These are phyloP conservation scores for Aspergillus oerlinghausenensis DNA, from an alignment of 2,329 filamentous ascomycete species.

Conservation along the genomic window DNA sequence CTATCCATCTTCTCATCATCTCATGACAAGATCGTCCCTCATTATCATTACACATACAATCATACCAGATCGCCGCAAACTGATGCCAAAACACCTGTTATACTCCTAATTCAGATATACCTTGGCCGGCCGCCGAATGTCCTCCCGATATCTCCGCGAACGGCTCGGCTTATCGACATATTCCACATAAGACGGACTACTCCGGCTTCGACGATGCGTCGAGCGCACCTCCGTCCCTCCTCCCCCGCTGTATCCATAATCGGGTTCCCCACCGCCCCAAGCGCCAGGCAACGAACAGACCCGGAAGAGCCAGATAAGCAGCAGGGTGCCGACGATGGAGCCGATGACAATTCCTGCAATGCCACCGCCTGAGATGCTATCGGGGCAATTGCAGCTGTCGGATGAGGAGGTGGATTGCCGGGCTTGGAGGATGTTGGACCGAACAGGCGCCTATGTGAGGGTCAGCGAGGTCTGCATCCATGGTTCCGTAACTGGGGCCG, in stretches of 20 bases:
- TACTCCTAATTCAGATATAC: conserved; percentile 27
- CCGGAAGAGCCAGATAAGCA: conserved; percentile 35
- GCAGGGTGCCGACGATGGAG: conserved; percentile 33
- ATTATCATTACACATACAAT: not conserved
- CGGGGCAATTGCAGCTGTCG: conserved; percentile 21
- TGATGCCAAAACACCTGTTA: no score
- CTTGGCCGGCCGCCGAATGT: conserved; percentile 32
- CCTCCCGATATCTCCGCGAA: conserved; percentile 21
- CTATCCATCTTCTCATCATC: not conserved
- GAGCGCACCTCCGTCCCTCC: conserved; percentile 15
- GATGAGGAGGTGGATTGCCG: conserved; percentile 19
- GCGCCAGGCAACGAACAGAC: conserved; percentile 22
- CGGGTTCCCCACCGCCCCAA: conserved; percentile 17
- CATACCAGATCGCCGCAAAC: not conserved
- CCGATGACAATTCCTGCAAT: conserved; percentile 40
- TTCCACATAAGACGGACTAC: conserved; percentile 23
- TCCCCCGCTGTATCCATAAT: conserved; percentile 18
- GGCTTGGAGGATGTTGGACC: conserved; percentile 10
- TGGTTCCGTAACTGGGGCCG: conserved; percentile 2
- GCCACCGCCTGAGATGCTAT: conserved; percentile 29
- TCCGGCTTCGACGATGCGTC: conserved; percentile 19
- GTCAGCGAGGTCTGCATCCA: conserved; percentile 4
- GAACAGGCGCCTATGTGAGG: conserved; percentile 11
- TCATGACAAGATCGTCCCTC: not conserved
- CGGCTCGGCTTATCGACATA: conserved; percentile 30